Percentiles rank a stretch among this genome's conserved stretches.
Conservation (phyloP, 192 early-diverging fungal genomes). For the Funneliformis mosseae region DNA sequence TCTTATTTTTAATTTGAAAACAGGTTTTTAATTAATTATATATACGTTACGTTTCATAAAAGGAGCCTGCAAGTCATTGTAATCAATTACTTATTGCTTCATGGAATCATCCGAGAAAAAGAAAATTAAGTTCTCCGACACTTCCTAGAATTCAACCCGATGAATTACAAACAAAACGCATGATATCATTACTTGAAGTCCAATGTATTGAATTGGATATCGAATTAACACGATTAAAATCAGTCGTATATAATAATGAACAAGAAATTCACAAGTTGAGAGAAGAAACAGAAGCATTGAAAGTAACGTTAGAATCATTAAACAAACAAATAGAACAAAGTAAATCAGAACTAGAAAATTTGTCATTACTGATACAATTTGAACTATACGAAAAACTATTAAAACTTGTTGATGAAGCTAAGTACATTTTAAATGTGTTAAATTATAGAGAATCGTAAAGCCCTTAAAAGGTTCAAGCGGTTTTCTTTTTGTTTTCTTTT, state of each 20-base stretch:
- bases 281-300: neutral
- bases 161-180: neutral
- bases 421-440: too few species aligned
- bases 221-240: neutral
- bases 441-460: too few species aligned
- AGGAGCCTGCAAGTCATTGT: constrained; percentile 20
- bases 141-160: neutral
- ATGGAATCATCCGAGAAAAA: neutral
- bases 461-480: too few species aligned
- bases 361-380: too few species aligned
- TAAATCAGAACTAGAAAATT: too few species aligned
- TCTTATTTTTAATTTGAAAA: too few species aligned
- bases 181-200: neutral
- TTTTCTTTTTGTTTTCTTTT: too few species aligned
- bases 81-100: neutral
- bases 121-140: neutral
- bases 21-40: neutral
- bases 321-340: too few species aligned
- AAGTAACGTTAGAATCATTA: too few species aligned
- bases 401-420: too few species aligned
- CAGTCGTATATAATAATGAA: neutral
- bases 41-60: neutral
- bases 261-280: constrained; percentile 3
- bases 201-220: neutral
- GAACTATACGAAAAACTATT: too few species aligned